phyloP scores from a whole-genome alignment of 345 rosid genomes.

The Clausena lansium region DNA sequence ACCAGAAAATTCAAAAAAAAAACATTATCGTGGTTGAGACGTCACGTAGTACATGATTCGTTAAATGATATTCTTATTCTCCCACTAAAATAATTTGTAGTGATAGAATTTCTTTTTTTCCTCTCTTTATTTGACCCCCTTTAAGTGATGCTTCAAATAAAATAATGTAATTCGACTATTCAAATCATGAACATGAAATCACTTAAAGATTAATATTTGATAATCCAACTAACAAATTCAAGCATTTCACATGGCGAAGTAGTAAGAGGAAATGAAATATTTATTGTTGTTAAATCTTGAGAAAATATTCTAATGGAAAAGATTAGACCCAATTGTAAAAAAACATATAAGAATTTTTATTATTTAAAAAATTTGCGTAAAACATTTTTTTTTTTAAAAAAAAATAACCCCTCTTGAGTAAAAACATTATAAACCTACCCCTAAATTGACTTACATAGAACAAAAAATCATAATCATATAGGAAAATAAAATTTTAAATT shows the following conservation, averaged over 20 bases:
- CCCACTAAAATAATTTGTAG: too few relatives aligned
- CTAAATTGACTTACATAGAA: too few relatives aligned
- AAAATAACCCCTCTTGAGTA: too few relatives aligned
- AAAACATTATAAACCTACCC: too few relatives aligned
- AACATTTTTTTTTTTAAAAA: too few relatives aligned
- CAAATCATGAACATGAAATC: background rate
- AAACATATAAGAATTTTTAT: too few relatives aligned
- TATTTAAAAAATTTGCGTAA: too few relatives aligned
- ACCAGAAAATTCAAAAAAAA: slow-evolving; percentile 19
- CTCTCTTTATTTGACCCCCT: slow-evolving; percentile 18
- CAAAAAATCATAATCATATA: background rate
- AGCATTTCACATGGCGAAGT: background rate
- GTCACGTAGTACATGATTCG: slow-evolving; percentile 21
- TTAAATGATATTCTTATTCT: background rate
- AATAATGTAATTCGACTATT: background rate
- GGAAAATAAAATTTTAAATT: too few relatives aligned
- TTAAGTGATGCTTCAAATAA: background rate
- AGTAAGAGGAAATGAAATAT: too few relatives aligned
- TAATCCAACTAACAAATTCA: background rate
- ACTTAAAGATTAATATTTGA: background rate
- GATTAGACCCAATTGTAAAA: too few relatives aligned
- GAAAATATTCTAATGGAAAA: too few relatives aligned
- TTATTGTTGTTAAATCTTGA: too few relatives aligned
- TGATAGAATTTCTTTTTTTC: background rate
- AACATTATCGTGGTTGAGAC: slow-evolving; percentile 28